phyloP scores from a whole-genome alignment of 176 grass and related monocot species.

The Oryza longistaminata region DNA sequence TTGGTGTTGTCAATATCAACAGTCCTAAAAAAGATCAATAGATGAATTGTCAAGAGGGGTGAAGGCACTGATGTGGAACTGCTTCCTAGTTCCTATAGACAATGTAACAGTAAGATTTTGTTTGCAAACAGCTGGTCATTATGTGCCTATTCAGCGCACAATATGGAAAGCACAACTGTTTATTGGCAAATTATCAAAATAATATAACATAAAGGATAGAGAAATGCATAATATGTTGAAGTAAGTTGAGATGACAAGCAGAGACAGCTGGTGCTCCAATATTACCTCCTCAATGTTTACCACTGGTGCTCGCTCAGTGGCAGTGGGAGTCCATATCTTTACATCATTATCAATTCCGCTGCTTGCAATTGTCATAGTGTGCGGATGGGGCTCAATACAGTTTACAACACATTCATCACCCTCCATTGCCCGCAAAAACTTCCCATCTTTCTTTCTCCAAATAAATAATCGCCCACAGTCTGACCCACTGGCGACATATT shows the following conservation, averaged over 20 bases:
- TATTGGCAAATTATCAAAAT: slow-evolving; percentile 19
- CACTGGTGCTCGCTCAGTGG: slow-evolving; percentile 47
- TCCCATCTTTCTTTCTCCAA: slow-evolving; percentile 85
- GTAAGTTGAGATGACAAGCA: slow-evolving; percentile 16
- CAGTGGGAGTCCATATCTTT: slow-evolving; percentile 84
- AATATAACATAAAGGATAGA: slow-evolving; percentile 8
- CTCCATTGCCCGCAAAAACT: slow-evolving; percentile 66
- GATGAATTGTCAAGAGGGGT: slow-evolving; percentile 6
- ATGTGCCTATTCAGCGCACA: not conserved
- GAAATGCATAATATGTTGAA: slow-evolving; percentile 23
- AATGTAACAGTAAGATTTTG: not conserved
- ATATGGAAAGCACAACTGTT: not conserved
- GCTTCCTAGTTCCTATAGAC: slow-evolving; percentile 2
- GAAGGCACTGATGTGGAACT: not conserved
- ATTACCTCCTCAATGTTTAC: slow-evolving; percentile 73
- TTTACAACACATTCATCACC: slow-evolving; percentile 83
- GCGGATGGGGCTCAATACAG: slow-evolving; percentile 84
- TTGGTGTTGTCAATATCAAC: not conserved
- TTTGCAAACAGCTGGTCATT: not conserved
- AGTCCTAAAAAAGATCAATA: not conserved
- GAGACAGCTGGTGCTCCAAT: not conserved
- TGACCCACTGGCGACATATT: slow-evolving; percentile 87
- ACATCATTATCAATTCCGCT: slow-evolving; percentile 88
- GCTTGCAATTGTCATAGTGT: slow-evolving; percentile 63
- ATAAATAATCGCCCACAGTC: slow-evolving; percentile 89